Evolutionary conservation across 805 yeast genomes (phyloP).

Genomic region (Schwanniomyces pseudopolymorphus): DNA sequence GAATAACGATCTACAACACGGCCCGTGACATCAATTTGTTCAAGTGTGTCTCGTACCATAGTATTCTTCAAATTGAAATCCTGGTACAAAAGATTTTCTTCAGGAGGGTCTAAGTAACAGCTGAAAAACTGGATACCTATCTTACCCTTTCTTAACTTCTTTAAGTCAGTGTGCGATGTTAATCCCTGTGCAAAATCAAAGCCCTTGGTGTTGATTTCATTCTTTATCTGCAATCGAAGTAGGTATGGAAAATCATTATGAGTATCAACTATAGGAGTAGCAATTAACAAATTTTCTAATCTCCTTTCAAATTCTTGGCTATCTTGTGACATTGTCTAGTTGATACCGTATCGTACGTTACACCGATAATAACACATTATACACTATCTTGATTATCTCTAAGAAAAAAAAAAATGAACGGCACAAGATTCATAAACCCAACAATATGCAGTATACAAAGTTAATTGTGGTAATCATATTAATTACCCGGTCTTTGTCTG

Average conservation of each 20-base stretch:
- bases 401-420: no score
- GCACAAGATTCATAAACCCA: no score
- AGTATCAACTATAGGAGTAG: constrained; percentile 43
- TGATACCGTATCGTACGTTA: no score
- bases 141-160: constrained; percentile 37
- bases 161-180: constrained; percentile 46
- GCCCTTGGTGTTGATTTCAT: constrained; percentile 28
- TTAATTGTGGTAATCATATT: no score
- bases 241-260: constrained; percentile 55
- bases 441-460: no score
- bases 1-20: constrained; percentile 42
- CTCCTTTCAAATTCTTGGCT: neutral
- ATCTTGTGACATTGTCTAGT: neutral
- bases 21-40: constrained; percentile 49
- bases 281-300: constrained; percentile 1
- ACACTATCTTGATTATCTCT: no score
- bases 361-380: no score
- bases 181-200: constrained; percentile 23
- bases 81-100: constrained; percentile 32
- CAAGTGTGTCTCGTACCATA: constrained; percentile 49
- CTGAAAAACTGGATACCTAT: constrained; percentile 50
- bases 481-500: no score
- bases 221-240: constrained; percentile 43
- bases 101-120: constrained; percentile 43
- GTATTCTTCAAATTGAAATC: constrained; percentile 42